These are phyloP conservation scores for Protea cynaroides DNA, from an alignment of 164 flowering plant species.

Conservation along the genomic window DNA sequence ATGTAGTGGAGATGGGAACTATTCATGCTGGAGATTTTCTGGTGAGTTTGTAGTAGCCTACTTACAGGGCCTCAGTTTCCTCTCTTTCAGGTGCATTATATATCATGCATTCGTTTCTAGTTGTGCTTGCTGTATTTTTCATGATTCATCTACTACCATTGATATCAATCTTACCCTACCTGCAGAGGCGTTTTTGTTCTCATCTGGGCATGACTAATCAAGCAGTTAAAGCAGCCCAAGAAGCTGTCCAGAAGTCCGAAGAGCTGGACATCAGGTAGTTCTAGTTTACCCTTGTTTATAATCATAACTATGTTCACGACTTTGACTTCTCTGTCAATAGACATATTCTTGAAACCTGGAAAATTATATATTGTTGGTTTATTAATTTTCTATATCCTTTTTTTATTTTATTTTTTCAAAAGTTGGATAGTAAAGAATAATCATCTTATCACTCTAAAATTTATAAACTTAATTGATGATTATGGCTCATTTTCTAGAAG, in stretches of 20 bases:
- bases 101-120: not conserved
- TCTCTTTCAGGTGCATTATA: not conserved
- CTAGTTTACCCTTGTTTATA: not conserved
- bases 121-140: not conserved
- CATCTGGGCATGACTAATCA: conserved; percentile 36
- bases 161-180: not conserved
- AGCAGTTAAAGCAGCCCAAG: conserved; percentile 44
- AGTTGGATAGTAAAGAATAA: too few relatives aligned
- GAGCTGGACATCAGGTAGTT: conserved; percentile 44
- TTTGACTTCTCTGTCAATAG: too few relatives aligned
- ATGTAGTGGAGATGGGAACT: conserved; percentile 43
- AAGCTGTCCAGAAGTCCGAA: conserved; percentile 42
- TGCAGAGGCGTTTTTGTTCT: conserved; percentile 39
- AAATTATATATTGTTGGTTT: too few relatives aligned
- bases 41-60: conserved; percentile 18
- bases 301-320: too few relatives aligned
- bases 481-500: too few relatives aligned
- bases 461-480: too few relatives aligned
- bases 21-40: conserved; percentile 40
- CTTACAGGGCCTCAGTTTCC: not conserved
- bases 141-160: not conserved
- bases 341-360: too few relatives aligned
- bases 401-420: too few relatives aligned
- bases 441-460: too few relatives aligned
- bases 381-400: too few relatives aligned